These are phyloP conservation scores for Paecilomyces sp. DNA, from an alignment of 2,329 filamentous ascomycete genomes.

Conservation along the genomic window DNA sequence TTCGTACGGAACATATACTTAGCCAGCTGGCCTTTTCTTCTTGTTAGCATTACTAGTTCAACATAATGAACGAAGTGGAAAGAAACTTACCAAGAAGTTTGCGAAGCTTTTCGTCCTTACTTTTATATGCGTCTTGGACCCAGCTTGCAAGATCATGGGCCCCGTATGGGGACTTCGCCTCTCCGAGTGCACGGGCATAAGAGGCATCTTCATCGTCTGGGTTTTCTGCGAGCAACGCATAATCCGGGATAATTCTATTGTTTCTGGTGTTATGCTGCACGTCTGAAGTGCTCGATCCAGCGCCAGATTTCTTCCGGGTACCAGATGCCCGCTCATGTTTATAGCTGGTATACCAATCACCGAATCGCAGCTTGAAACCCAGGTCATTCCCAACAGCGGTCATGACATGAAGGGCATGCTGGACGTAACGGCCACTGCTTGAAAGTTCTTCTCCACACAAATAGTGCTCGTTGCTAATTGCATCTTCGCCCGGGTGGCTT, in stretches of 20 bases:
- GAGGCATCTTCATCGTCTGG: not conserved
- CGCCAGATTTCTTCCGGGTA: too few relatives aligned
- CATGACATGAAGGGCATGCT: not conserved
- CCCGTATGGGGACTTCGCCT: not conserved
- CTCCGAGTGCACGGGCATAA: not conserved
- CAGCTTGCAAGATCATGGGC: not conserved
- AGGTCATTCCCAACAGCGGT: not conserved
- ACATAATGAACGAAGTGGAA: not conserved
- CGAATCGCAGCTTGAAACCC: not conserved
- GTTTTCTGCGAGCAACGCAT: not conserved
- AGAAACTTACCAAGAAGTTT: not conserved
- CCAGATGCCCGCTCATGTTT: not conserved
- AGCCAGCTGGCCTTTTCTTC: not conserved
- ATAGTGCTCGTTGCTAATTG: not conserved
- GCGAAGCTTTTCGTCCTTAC: not conserved
- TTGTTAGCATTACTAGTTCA: not conserved
- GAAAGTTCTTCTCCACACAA: not conserved
- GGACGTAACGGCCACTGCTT: not conserved
- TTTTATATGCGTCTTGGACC: not conserved
- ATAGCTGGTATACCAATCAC: not conserved
- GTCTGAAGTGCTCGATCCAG: too few relatives aligned
- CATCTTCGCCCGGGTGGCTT: not conserved
- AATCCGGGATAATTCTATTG: not conserved
- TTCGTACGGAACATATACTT: not conserved
- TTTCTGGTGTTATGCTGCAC: too few relatives aligned